A percentile compares a stretch with the other conserved stretches of the same genome.
phyloP scores from a whole-genome alignment of 208 protist genomes.

The Trypanosoma rangeli region DNA sequence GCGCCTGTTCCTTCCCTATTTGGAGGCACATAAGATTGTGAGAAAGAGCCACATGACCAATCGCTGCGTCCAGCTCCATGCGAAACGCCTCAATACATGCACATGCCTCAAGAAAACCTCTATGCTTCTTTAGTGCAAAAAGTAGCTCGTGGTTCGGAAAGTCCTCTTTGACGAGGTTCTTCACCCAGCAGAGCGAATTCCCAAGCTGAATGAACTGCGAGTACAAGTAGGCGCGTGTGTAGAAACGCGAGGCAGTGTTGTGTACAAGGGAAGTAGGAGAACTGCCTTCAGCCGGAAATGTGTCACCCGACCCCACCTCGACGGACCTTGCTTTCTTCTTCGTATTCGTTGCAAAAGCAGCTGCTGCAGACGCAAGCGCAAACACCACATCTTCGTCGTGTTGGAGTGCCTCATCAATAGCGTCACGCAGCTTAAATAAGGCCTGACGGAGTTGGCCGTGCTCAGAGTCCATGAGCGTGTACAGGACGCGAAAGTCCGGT shows the following conservation, averaged over 20 bases:
- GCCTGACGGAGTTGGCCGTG: constrained; percentile 44
- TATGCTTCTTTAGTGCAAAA: constrained; percentile 33
- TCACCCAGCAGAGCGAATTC: constrained; percentile 18
- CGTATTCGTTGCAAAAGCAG: constrained; percentile 21
- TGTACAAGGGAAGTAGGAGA: not conserved
- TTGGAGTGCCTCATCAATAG: constrained; percentile 34
- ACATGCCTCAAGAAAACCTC: constrained; percentile 48
- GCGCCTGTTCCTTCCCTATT: constrained; percentile 12
- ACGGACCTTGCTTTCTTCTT: not conserved
- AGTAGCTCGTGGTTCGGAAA: constrained; percentile 30
- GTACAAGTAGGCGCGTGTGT: constrained; percentile 36
- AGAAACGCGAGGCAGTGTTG: constrained; percentile 25
- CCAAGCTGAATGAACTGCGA: constrained; percentile 28
- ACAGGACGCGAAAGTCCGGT: constrained; percentile 67
- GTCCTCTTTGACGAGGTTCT: constrained; percentile 7
- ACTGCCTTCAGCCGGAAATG: not conserved
- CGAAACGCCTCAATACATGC: constrained; percentile 63
- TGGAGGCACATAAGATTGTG: constrained; percentile 57
- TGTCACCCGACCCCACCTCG: not conserved
- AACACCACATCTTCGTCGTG: constrained; percentile 30
- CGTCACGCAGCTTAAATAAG: constrained; percentile 36
- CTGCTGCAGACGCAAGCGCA: constrained; percentile 32
- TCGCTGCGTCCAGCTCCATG: constrained; percentile 58
- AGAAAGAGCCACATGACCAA: constrained; percentile 68
- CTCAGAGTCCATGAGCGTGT: constrained; percentile 63